Conservation (phyloP, 1,139 yeast species). For the Candida labiduridarum region DNA sequence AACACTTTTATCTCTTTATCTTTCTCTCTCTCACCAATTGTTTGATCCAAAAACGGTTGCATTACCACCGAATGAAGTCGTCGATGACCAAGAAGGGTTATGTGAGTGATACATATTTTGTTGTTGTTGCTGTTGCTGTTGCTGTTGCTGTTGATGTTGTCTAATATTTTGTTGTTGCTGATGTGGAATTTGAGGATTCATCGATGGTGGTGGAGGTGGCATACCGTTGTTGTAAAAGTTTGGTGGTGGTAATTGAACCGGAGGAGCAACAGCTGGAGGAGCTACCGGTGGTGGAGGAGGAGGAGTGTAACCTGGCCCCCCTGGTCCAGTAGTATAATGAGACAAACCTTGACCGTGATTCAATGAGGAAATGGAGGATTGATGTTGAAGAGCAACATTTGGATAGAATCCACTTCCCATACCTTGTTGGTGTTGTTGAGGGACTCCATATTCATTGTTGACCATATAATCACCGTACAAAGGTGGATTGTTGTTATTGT, state of each 20-base stretch:
- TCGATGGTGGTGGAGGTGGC: slow-evolving; percentile 2
- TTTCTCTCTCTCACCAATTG: slow-evolving; percentile 10
- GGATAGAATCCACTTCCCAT: slow-evolving; percentile 1
- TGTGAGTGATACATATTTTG: slow-evolving; percentile 10
- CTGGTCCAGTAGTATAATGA: slow-evolving; percentile 12
- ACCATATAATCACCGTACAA: slow-evolving; percentile 7
- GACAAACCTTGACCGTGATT: slow-evolving; percentile 6
- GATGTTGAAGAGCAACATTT: slow-evolving; percentile 9
- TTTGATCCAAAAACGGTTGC: slow-evolving; percentile 10
- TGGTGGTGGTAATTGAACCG: slow-evolving; percentile 2
- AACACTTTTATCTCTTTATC: background rate
- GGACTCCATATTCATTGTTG: slow-evolving; percentile 5
- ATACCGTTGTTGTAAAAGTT: slow-evolving; percentile 7
- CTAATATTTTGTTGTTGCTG: slow-evolving; percentile 3
- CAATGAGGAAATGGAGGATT: slow-evolving; percentile 12
- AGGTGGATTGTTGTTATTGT: slow-evolving; percentile 3
- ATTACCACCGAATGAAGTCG: slow-evolving; percentile 11
- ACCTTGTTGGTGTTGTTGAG: slow-evolving; percentile 8
- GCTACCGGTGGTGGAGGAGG: slow-evolving; percentile 8
- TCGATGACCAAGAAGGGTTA: slow-evolving; percentile 15
- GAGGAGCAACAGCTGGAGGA: slow-evolving; percentile 1
- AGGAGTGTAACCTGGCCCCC: slow-evolving; percentile 9
- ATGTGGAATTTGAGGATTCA: slow-evolving; percentile 4
- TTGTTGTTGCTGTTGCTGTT: slow-evolving; percentile 5
- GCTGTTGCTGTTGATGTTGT: slow-evolving; percentile 5